Percentiles rank a stretch among this genome's conserved stretches.
Evolutionary conservation across 352 stramenopile genomes (phyloP).

Genomic region (Blastocystis sp.): DNA sequence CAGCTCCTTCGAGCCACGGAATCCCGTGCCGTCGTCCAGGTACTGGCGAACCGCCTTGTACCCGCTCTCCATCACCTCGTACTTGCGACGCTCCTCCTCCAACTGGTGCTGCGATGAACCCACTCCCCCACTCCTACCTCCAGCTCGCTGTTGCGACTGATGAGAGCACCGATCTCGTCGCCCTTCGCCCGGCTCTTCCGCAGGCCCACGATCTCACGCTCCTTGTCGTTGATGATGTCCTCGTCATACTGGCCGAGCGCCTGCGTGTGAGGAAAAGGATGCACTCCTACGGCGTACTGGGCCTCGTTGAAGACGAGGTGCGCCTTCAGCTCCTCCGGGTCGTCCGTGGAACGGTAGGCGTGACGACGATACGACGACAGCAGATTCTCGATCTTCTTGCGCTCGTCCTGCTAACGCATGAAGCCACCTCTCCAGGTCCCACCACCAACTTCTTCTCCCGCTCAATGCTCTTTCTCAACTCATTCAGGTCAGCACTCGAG

Average conservation of each 20-base stretch:
- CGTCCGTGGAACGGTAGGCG: background rate
- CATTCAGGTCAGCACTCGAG: background rate
- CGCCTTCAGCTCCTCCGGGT: constrained; percentile 34
- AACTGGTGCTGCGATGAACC: background rate
- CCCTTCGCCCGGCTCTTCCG: background rate
- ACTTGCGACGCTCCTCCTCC: constrained; percentile 8
- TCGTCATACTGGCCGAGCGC: constrained; percentile 21
- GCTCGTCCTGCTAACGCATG: background rate
- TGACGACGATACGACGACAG: background rate
- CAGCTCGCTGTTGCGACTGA: background rate
- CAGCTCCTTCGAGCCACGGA: background rate
- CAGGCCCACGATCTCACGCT: background rate
- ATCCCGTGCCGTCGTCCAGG: background rate
- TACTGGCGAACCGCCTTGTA: constrained; percentile 40
- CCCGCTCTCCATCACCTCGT: constrained; percentile 27
- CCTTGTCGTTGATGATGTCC: constrained; percentile 47
- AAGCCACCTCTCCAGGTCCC: too few species aligned
- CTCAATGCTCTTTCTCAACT: constrained; percentile 2
- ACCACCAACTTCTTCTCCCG: constrained; percentile 7
- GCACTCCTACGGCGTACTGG: constrained; percentile 4
- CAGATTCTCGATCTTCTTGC: background rate
- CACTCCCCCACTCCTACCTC: background rate
- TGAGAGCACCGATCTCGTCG: background rate
- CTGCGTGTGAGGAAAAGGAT: background rate
- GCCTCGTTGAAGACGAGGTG: constrained; percentile 48